Conservation (phyloP, 768 basidiomycete species). For the Grammothele lineata region DNA sequence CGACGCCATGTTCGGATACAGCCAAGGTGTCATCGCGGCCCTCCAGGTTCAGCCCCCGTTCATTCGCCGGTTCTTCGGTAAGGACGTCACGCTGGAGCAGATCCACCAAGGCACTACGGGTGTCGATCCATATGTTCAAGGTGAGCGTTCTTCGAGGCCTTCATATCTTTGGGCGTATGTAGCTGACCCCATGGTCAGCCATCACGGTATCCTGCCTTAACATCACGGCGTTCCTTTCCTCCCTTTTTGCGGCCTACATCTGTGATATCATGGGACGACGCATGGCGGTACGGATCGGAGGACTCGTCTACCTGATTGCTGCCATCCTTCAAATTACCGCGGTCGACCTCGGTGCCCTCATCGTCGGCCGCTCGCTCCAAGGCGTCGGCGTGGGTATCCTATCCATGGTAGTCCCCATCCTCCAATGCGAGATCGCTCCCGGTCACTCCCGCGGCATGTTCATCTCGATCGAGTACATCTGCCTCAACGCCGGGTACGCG, state of each 20-base stretch:
- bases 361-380: constrained; percentile 65
- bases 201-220: constrained; percentile 48
- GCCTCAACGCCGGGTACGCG: constrained; percentile 47
- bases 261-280: constrained; percentile 49
- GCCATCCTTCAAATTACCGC: constrained; percentile 48
- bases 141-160: neutral
- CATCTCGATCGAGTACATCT: constrained; percentile 51
- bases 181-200: constrained; percentile 35
- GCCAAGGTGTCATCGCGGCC: constrained; percentile 48
- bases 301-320: constrained; percentile 43
- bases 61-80: constrained; percentile 44
- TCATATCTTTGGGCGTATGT: constrained; percentile 17
- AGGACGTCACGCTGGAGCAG: constrained; percentile 39
- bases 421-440: constrained; percentile 18
- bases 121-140: constrained; percentile 37
- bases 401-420: constrained; percentile 13
- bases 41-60: constrained; percentile 51
- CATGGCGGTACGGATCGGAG: constrained; percentile 47
- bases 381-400: constrained; percentile 70
- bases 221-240: constrained; percentile 44
- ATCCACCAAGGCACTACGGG: constrained; percentile 40
- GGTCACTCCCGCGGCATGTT: constrained; percentile 44
- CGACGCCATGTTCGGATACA: constrained; percentile 54
- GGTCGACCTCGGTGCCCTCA: constrained; percentile 48
- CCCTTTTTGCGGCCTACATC: constrained; percentile 43